Evolutionary conservation across 352 stramenopile genomes (phyloP), one percentile per base, ranked within the genome.

Genomic region (Phytopythium litorale): DNA sequence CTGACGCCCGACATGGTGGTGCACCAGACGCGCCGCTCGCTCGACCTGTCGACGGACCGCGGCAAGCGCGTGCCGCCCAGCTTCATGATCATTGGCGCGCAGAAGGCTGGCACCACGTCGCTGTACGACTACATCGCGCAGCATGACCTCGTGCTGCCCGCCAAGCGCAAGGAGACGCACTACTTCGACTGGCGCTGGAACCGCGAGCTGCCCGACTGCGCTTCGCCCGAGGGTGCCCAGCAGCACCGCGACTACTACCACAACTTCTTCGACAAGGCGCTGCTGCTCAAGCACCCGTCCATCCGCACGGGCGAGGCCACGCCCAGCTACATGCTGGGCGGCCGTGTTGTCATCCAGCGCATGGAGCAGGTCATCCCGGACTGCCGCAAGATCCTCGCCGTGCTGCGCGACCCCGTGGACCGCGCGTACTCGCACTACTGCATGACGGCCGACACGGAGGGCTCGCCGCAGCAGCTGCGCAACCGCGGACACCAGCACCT

Each of bases 131-230:
- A 98, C 78, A 92, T 99, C 35, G 93, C 84, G 51, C 92, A 99
- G 73, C 97, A 99, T 72, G 95, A 98, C 35, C 88, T 98, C 50
- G 88, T 98, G 19, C 76, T 97, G 49, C 71, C 85, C 32, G 89
- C 94, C 5, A 92, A 92, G 74, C 79, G 96, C 50, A 94, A 94
- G 61, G 97, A 99, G 83, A 98, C 97, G 16, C 97, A 99, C 76
- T 99, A 98, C 70, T 97, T 99, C 28, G 97, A 99, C 75, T 99
- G 97, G 97, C 84, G 96, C 43, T 99, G 96, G 95, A 93, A 98
- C 67, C 72, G 75, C 28, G 74, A 79, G 60, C 72, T 96, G 11
- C 70, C 79, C 1, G 66, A 72, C 32, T 68, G 76, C 40, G 75
- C 77, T 7, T 84, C 81, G 16, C 66, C 72, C 5, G 79, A 93